Evolutionary conservation across 2,329 filamentous ascomycete species (phyloP).

Genomic region (Curvularia lunata): DNA sequence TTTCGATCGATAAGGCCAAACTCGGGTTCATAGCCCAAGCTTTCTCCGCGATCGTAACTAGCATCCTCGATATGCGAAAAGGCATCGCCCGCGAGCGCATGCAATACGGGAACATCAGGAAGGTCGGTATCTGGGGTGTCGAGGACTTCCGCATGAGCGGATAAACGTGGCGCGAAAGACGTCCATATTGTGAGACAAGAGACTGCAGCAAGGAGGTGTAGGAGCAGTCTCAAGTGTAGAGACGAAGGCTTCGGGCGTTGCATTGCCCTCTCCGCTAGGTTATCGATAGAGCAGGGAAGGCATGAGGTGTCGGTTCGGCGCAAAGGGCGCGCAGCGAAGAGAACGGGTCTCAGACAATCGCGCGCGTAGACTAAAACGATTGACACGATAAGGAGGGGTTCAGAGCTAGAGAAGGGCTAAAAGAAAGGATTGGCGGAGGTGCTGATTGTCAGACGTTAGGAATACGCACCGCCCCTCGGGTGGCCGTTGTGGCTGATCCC

Average conservation of each 20-base stretch:
- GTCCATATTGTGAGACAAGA: conserved; percentile 67
- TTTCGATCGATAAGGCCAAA: conserved; percentile 67
- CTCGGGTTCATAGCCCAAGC: conserved; percentile 62
- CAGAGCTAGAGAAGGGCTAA: not conserved
- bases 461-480: conserved; percentile 1
- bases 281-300: conserved; percentile 26
- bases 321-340: conserved; percentile 22
- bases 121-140: conserved; percentile 18
- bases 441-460: conserved; percentile 4
- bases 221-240: conserved; percentile 74
- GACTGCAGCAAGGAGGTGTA: conserved; percentile 67
- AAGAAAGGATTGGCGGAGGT: conserved; percentile 4
- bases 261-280: conserved; percentile 42
- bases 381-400: not conserved
- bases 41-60: conserved; percentile 40
- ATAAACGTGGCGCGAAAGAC: conserved; percentile 61
- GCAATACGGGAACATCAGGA: conserved; percentile 21
- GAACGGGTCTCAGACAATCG: conserved; percentile 2
- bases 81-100: conserved; percentile 50
- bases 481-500: not conserved
- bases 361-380: not conserved
- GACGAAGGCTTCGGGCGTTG: conserved; percentile 64
- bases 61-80: conserved; percentile 44
- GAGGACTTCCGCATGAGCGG: conserved; percentile 64
- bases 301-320: conserved; percentile 26